phyloP scores from a whole-genome alignment of 768 basidiomycete species.

The Pleurotus tuoliensis region DNA sequence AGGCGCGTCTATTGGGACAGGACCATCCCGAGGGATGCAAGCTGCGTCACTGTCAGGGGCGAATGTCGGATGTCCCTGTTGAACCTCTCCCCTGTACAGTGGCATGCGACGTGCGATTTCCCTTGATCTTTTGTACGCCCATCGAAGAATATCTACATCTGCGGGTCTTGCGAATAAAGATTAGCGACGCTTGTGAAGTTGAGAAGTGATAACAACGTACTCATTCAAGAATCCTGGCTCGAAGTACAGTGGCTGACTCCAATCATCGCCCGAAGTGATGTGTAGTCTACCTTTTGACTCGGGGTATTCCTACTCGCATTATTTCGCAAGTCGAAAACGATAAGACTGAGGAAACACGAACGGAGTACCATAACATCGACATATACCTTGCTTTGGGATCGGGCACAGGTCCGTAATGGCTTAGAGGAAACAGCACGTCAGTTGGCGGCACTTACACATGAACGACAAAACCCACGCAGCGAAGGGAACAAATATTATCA shows the following conservation, averaged over 20 bases:
- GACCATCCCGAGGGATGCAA: not conserved
- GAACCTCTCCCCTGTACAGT: constrained; percentile 3
- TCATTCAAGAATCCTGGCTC: constrained; percentile 40
- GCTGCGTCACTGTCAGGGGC: not conserved
- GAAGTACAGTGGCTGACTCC: constrained; percentile 39
- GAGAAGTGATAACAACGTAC: constrained; percentile 24
- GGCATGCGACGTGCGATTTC: constrained; percentile 49
- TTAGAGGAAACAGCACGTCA: not conserved
- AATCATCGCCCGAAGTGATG: constrained; percentile 37
- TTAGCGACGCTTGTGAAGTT: not conserved
- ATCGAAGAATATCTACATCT: constrained; percentile 42
- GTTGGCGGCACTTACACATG: not conserved
- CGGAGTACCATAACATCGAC: constrained; percentile 15
- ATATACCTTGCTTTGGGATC: constrained; percentile 21
- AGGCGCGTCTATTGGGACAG: not conserved
- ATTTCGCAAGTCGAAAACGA: not conserved
- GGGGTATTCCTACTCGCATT: constrained; percentile 37
- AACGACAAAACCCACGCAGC: constrained; percentile 31
- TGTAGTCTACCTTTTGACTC: constrained; percentile 44
- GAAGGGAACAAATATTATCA: constrained; percentile 37
- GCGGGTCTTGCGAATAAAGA: constrained; percentile 23
- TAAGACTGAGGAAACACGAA: not conserved
- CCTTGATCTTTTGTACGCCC: constrained; percentile 51
- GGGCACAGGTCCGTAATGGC: constrained; percentile 1
- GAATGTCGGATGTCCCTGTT: not conserved